Evolutionary conservation across 1,139 yeast genomes (phyloP), one percentile per base, ranked within the genome.

Genomic region (Nadsonia starkeyi-henricii): DNA sequence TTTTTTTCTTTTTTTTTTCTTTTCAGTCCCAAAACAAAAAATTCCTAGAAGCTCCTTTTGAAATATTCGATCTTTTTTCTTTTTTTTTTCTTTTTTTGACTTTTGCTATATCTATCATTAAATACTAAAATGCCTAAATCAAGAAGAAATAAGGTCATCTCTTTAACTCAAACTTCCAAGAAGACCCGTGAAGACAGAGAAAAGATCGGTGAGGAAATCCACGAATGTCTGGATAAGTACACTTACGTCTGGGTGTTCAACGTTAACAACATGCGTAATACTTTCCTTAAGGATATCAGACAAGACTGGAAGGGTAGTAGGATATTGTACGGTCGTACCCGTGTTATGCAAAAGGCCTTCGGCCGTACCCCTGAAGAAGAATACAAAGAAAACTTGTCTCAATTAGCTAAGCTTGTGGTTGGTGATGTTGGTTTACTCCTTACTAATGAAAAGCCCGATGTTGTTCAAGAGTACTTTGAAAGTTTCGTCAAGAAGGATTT

Each of bases 111-210:
- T 41, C 4, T 4, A 41, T 17, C 15, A 33, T n/a, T 4, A 8
- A 13, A 30, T 52, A 33, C 45, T 46, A 69, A 56, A 52, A 88
- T 88, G 97, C 96, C 97, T 55, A 85, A 94, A 77, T 86, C 96
- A 44, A 88, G 79, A 69, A 88, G 96, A 78, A 80, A 95, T 45
- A 60, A 61, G 60, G 52, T 60, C 48, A 95, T 91, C 53, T 85
- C 97, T n/a, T 74, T 91, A 59, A 91, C 98, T 41, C 91, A 89
- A 65, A 89, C 97, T 53, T 96, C 88, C 56, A 91, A 88, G 68
- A 91, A 91, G 66, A 96, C 96, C 49, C 81, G 81, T 57, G 96
- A 86, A 59, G 89, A 88, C 67, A 91, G 91, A 66, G 91, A 80
- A 58, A 75, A 91, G 62, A 80, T 89, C 58, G 91, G 88, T 56